Evolutionary conservation across 257 asterid genomes (phyloP), one percentile per base, ranked within the genome.

Genomic region (Solanum raphanifolium): DNA sequence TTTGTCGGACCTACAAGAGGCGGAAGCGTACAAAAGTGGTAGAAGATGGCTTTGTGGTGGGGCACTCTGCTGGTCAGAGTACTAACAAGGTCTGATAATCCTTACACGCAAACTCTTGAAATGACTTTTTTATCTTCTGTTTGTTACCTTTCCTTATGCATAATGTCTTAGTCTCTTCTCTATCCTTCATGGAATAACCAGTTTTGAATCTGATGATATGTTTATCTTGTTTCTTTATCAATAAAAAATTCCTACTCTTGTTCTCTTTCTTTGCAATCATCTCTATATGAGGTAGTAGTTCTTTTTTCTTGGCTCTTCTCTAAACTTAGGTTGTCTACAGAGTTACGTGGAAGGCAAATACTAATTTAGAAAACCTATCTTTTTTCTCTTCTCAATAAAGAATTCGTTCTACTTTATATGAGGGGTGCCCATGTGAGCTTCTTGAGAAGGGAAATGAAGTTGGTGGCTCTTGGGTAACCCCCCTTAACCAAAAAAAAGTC

Each of bases 1-100:
- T 89, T 89, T 86, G 95, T 87, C 90, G 90, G 84, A 95, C 97
- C 39, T 95, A 96, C 91, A 93, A 93, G 94, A 93, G 99, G 93
- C 94, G 98, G 87, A 96, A 71, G 92, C 89, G 68, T 82, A 87
- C 60, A 83, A 91, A 85, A 69, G 75, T 66, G 21, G 87, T 69
- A 29, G 92, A 89, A 66, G 55, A 31, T 87, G 92, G 86, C 87
- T 87, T 79, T 82, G 58, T 82, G 86, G 78, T 85, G 32, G 90
- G 86, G 85, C 90, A 83, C 85, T 90, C 89, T 18, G 91, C 65
- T 71, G 81, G 87, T 90, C 93, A 91, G 82, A 89, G 71, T 16
- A 38, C 87, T 69, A 92, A 91, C 86, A 93, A 91, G 97, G 96
- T 93, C 69, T 86, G 88, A 72, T 88, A 68, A 71, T 76, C 83